These are phyloP conservation scores for Fusarium euwallaceae DNA, from an alignment of 2,329 filamentous ascomycete genomes.

Conservation along the genomic window DNA sequence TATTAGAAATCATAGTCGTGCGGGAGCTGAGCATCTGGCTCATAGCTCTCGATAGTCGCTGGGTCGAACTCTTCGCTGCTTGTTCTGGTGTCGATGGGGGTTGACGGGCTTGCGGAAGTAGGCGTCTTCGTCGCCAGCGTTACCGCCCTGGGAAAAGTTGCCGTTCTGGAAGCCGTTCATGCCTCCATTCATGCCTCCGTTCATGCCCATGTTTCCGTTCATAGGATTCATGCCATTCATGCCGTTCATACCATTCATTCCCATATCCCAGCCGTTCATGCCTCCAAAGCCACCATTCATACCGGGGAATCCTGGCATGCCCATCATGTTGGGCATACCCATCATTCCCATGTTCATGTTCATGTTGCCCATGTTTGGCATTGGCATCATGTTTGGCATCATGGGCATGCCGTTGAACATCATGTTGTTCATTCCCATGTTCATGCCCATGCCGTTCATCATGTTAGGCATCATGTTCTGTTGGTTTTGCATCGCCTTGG, in stretches of 20 bases:
- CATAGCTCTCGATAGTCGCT: conserved; percentile 91
- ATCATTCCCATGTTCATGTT: conserved; percentile 52
- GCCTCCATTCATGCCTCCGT: conserved; percentile 39
- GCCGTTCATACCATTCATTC: conserved; percentile 42
- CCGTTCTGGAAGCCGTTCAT: conserved; percentile 53
- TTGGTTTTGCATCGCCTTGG: conserved; percentile 73
- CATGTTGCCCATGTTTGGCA: conserved; percentile 54
- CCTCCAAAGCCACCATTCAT: conserved; percentile 48
- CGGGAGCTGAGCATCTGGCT: conserved; percentile 32
- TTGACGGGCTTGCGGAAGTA: conserved; percentile 98
- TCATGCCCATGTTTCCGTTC: conserved; percentile 51
- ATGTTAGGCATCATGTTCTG: conserved; percentile 61
- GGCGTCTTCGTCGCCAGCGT: conserved; percentile 82
- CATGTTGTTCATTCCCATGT: conserved; percentile 55
- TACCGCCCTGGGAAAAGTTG: conserved; percentile 60
- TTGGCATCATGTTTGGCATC: conserved; percentile 58
- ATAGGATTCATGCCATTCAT: conserved; percentile 49
- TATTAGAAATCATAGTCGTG: conserved; percentile 14
- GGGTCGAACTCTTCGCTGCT: conserved; percentile 82
- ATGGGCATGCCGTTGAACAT: conserved; percentile 59
- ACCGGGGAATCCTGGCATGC: conserved; percentile 49
- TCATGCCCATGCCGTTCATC: conserved; percentile 62
- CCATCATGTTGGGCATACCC: conserved; percentile 51
- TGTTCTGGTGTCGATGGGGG: conserved; percentile 88
- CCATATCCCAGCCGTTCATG: conserved; percentile 47